Conservation (phyloP, 106 monocot genomes). For the Dioscorea alata region DNA sequence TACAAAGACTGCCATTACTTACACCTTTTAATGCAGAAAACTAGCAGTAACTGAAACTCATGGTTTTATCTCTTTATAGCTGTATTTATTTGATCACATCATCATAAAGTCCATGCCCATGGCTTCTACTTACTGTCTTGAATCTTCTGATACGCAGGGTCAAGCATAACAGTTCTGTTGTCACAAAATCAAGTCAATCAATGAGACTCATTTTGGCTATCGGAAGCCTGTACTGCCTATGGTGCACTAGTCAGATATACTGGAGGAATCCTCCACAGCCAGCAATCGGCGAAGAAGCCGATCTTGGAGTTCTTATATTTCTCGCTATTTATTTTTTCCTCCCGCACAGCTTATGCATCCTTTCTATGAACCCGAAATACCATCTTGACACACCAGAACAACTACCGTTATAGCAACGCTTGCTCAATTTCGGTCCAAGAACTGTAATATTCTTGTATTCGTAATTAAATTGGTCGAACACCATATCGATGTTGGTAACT, state of each 20-base stretch:
- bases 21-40: not conserved
- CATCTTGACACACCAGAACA: conserved; percentile 17
- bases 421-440: not conserved
- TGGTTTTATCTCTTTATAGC: not conserved
- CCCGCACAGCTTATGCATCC: conserved; percentile 57
- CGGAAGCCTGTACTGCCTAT: conserved; percentile 60
- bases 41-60: not conserved
- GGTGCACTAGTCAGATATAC: conserved; percentile 75
- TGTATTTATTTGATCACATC: not conserved
- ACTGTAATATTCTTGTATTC: not conserved
- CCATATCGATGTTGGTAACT: not conserved
- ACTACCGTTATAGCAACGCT: conserved; percentile 19
- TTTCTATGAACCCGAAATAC: conserved; percentile 59
- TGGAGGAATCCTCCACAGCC: conserved; percentile 72
- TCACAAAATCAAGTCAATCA: conserved; percentile 47
- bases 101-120: not conserved
- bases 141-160: conserved; percentile 34
- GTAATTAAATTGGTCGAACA: not conserved
- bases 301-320: conserved; percentile 83
- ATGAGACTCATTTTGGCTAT: conserved; percentile 37
- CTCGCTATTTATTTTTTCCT: conserved; percentile 73
- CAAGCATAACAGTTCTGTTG: conserved; percentile 35
- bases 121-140: not conserved
- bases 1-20: not conserved
- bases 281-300: conserved; percentile 87